Conservation (phyloP, 352 stramenopile genomes). For the Phytophthora palmivora region DNA sequence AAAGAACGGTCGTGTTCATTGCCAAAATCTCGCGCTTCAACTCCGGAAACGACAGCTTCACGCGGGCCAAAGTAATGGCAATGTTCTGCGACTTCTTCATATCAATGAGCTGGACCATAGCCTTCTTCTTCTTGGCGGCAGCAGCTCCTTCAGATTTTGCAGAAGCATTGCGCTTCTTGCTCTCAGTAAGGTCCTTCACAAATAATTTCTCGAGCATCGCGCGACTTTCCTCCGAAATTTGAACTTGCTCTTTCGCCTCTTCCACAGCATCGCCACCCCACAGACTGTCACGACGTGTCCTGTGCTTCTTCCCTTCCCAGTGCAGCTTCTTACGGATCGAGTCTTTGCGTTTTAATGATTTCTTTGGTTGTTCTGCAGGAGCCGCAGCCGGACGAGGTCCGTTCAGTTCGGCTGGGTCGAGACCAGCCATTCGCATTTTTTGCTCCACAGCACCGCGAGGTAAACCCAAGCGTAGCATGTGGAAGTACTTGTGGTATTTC, state of each 20-base stretch:
- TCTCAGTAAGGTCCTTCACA: slow-evolving; percentile 72
- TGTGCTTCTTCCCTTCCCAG: slow-evolving; percentile 75
- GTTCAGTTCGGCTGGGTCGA: slow-evolving; percentile 76
- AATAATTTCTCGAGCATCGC: slow-evolving; percentile 82
- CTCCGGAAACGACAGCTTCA: slow-evolving; percentile 76
- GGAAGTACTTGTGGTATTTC: slow-evolving; percentile 88
- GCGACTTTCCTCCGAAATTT: slow-evolving; percentile 76
- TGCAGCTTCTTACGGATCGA: slow-evolving; percentile 90
- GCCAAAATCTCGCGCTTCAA: slow-evolving; percentile 78
- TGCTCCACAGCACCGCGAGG: slow-evolving; percentile 83
- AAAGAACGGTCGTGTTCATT: slow-evolving; percentile 82
- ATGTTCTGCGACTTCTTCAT: slow-evolving; percentile 92
- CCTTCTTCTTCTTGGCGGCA: slow-evolving; percentile 65
- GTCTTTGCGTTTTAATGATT: slow-evolving; percentile 61
- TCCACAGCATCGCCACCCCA: slow-evolving; percentile 59
- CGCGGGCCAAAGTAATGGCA: slow-evolving; percentile 79
- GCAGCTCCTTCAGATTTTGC: slow-evolving; percentile 33
- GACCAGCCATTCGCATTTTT: slow-evolving; percentile 80
- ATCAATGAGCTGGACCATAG: slow-evolving; percentile 81
- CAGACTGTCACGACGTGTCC: slow-evolving; percentile 64
- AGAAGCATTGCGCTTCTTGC: slow-evolving; percentile 47
- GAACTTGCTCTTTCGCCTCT: slow-evolving; percentile 50
- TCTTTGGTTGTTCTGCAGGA: slow-evolving; percentile 34
- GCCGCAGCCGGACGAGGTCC: slow-evolving; percentile 44
- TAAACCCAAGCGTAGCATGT: slow-evolving; percentile 83